Conservation (phyloP, 352 stramenopile species). For the Phytophthora macrochlamydospora region DNA sequence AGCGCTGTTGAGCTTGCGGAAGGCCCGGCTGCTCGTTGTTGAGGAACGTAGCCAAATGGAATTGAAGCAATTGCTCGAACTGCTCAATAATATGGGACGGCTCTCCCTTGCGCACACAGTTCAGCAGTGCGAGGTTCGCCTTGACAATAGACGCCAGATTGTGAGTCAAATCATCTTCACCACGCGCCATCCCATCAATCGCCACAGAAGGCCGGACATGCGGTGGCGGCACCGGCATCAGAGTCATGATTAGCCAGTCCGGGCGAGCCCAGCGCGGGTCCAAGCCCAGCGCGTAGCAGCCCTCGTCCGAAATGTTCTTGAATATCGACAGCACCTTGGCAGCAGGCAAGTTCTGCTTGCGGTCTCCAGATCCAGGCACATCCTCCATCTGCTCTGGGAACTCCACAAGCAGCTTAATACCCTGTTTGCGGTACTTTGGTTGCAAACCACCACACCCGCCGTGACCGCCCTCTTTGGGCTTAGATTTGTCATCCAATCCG, state of each 20-base stretch:
- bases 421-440: constrained; percentile 96
- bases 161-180: constrained; percentile 99
- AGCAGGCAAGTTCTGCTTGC: constrained; percentile 97
- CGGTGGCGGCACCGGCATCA: constrained; percentile 97
- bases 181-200: constrained; percentile 92
- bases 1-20: constrained; percentile 96
- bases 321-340: constrained; percentile 95
- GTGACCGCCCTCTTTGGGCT: constrained; percentile 81
- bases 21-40: constrained; percentile 98
- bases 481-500: constrained; percentile 82
- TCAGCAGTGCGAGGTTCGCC: constrained; percentile 95
- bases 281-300: constrained; percentile 94
- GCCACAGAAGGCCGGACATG: constrained; percentile 98
- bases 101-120: constrained; percentile 96
- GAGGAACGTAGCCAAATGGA: constrained; percentile 92
- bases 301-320: constrained; percentile 98
- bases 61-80: constrained; percentile 88
- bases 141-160: constrained; percentile 99
- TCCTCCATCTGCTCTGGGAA: constrained; percentile 96
- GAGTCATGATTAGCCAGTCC: constrained; percentile 98
- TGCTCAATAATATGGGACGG: constrained; percentile 96
- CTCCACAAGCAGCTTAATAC: constrained; percentile 95
- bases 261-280: constrained; percentile 95
- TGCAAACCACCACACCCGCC: constrained; percentile 87
- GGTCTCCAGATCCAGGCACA: constrained; percentile 93